These are phyloP conservation scores for Arthroderma sp. DNA, from an alignment of 2,329 filamentous ascomycete species.

Conservation along the genomic window DNA sequence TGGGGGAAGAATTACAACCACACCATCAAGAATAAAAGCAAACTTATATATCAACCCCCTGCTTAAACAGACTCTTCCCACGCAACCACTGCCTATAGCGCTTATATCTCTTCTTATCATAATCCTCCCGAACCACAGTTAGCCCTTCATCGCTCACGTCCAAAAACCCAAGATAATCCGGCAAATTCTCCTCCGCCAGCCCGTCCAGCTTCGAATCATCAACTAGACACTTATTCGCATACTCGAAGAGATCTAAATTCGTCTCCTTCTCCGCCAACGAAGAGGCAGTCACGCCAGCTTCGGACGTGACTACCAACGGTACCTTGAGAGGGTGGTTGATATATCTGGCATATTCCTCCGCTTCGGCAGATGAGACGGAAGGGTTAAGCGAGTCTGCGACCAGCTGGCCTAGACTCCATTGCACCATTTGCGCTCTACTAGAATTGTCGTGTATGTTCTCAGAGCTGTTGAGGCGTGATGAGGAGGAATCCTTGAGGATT, in stretches of 20 bases:
- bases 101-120: conserved; percentile 88
- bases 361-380: conserved; percentile 60
- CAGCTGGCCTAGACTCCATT: conserved; percentile 61
- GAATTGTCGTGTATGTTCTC: conserved; percentile 29
- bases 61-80: conserved; percentile 93
- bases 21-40: neutral
- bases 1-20: no score
- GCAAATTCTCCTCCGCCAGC: conserved; percentile 50
- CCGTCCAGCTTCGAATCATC: conserved; percentile 36
- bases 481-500: conserved; percentile 40
- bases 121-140: conserved; percentile 76
- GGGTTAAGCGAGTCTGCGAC: conserved; percentile 78
- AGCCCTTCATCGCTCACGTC: conserved; percentile 68
- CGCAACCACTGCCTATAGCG: conserved; percentile 89
- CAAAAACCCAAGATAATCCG: conserved; percentile 64
- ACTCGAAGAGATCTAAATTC: conserved; percentile 62
- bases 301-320: conserved; percentile 47
- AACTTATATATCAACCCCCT: conserved; percentile 43
- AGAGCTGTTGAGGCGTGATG: neutral
- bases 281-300: conserved; percentile 24
- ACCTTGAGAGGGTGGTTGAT: conserved; percentile 80
- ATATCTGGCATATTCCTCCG: conserved; percentile 77
- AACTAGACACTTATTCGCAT: conserved; percentile 57
- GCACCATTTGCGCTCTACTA: conserved; percentile 62
- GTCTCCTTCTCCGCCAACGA: conserved; percentile 25